Evolutionary conservation across 1,284 basidiomycete species (phyloP).

Genomic region (Singerocomus inundabilis): DNA sequence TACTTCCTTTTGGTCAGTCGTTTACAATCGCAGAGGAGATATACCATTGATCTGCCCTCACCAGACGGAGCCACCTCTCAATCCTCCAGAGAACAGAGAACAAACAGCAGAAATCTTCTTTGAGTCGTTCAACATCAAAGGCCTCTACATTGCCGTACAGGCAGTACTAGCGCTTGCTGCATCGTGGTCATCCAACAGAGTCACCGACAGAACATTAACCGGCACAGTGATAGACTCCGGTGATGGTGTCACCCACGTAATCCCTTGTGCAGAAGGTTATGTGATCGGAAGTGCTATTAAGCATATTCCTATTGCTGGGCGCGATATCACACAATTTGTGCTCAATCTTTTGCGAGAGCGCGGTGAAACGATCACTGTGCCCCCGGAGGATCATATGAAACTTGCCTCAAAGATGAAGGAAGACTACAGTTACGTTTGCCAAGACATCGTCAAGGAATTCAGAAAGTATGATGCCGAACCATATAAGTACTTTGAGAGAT

Average conservation of each 20-base stretch:
- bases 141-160: constrained; percentile 97
- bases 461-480: constrained; percentile 97
- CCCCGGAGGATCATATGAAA: constrained; percentile 94
- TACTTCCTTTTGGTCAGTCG: constrained; percentile 89
- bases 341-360: constrained; percentile 95
- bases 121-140: constrained; percentile 98
- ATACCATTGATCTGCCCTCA: constrained; percentile 3
- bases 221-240: constrained; percentile 99
- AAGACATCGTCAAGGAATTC: constrained; percentile 99
- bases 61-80: constrained; percentile 97
- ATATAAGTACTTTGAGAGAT: constrained; percentile 94
- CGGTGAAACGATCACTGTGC: constrained; percentile 86
- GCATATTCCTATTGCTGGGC: constrained; percentile 97
- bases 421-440: constrained; percentile 98
- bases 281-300: constrained; percentile 99
- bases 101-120: constrained; percentile 99
- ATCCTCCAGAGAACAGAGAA: constrained; percentile 98
- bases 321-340: constrained; percentile 97
- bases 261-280: constrained; percentile 96
- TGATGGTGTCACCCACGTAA: constrained; percentile 98
- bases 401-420: constrained; percentile 97
- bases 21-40: neutral
- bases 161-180: constrained; percentile 99
- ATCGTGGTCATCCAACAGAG: constrained; percentile 94
- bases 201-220: constrained; percentile 90